phyloP scores from a whole-genome alignment of 495 filamentous ascomycete genomes.

The Halenospora varia region DNA sequence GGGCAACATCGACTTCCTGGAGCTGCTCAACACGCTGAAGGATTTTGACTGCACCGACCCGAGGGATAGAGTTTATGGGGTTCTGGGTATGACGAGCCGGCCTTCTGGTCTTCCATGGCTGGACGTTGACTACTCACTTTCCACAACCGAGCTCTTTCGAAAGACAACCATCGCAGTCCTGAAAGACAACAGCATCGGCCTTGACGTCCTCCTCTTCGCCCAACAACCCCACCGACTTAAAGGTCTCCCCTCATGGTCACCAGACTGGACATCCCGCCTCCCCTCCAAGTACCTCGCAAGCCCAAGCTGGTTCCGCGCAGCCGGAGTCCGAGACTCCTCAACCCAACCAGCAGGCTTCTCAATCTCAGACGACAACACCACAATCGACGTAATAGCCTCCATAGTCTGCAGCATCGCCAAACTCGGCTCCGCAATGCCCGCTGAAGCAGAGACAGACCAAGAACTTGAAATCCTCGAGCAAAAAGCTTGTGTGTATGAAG shows the following conservation, averaged over 20 bases:
- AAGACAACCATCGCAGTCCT: no score
- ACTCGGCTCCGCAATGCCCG: background rate
- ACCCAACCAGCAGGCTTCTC: background rate
- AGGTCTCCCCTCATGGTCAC: no score
- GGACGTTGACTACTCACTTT: background rate
- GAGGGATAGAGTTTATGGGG: slow-evolving; percentile 3
- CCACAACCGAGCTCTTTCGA: no score
- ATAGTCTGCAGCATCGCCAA: background rate
- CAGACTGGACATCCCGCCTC: no score
- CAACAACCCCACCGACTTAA: no score
- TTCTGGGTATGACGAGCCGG: background rate
- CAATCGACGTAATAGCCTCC: background rate
- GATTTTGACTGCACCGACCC: background rate
- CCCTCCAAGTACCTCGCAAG: background rate
- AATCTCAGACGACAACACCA: background rate
- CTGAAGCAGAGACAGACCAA: background rate
- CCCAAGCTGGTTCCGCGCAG: background rate
- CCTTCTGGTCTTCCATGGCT: background rate
- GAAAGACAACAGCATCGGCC: no score
- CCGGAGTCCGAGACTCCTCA: background rate
- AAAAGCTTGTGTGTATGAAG: background rate
- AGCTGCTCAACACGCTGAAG: background rate
- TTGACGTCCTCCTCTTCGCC: no score
- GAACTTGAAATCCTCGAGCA: background rate
- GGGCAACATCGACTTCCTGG: background rate